Conservation (phyloP, 306 rosid species). For the Rosa multiflora region DNA sequence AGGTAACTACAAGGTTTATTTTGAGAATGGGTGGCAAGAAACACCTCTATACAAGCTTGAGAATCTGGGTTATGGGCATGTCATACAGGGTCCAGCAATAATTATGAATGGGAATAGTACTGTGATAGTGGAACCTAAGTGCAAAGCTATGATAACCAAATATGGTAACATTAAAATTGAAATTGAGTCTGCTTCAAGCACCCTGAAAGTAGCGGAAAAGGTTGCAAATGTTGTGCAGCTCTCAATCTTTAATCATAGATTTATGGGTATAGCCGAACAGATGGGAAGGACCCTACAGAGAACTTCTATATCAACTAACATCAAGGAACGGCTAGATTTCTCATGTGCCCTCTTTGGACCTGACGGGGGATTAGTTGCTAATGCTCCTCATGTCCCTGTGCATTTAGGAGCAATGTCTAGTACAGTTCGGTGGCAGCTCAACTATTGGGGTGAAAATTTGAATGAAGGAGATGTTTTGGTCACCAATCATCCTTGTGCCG, state of each 20-base stretch:
- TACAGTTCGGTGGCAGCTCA: slow-evolving; percentile 88
- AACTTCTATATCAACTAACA: slow-evolving; percentile 95
- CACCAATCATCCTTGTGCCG: slow-evolving; percentile 93
- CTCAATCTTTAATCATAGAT: slow-evolving; percentile 87
- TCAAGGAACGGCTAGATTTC: slow-evolving; percentile 93
- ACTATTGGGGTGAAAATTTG: slow-evolving; percentile 68
- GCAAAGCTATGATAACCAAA: slow-evolving; percentile 73
- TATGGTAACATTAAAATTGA: slow-evolving; percentile 81
- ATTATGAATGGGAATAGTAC: slow-evolving; percentile 96
- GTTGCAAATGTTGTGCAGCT: slow-evolving; percentile 90
- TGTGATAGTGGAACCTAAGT: slow-evolving; percentile 80
- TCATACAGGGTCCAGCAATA: slow-evolving; percentile 71
- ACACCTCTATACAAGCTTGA: slow-evolving; percentile 86
- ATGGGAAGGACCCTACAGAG: slow-evolving; percentile 97
- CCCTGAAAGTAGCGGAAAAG: slow-evolving; percentile 51
- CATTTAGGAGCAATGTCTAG: slow-evolving; percentile 97
- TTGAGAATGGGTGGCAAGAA: slow-evolving; percentile 79
- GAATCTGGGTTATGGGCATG: slow-evolving; percentile 63
- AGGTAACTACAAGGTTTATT: slow-evolving; percentile 75
- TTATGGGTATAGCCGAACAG: slow-evolving; percentile 99
- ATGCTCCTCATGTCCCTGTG: slow-evolving; percentile 94
- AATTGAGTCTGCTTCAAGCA: slow-evolving; percentile 53
- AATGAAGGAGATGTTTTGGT: slow-evolving; percentile 92
- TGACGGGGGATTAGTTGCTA: slow-evolving; percentile 90
- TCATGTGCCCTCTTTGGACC: slow-evolving; percentile 97